phyloP scores from a whole-genome alignment of 495 filamentous ascomycete genomes.

The Tuber umbilicatum region DNA sequence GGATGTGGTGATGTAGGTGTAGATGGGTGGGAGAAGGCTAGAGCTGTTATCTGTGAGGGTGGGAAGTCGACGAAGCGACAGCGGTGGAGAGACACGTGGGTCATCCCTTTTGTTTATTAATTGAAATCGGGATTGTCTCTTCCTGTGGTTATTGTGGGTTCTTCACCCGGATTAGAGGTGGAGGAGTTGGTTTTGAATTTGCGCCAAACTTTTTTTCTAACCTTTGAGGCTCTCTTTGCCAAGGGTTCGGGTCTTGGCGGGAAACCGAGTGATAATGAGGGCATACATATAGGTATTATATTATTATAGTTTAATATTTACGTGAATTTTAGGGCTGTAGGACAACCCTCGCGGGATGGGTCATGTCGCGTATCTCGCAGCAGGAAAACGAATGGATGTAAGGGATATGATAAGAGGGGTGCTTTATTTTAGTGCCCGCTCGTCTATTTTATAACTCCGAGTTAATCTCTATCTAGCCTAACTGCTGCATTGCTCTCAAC shows the following conservation, averaged over 20 bases:
- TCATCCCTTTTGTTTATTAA: conserved; percentile 21
- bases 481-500: conserved; percentile 78
- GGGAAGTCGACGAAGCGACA: conserved; percentile 96
- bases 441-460: neutral
- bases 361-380: neutral
- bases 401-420: neutral
- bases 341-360: neutral
- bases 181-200: neutral
- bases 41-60: conserved; percentile 82
- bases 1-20: conserved; percentile 50
- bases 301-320: neutral
- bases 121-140: neutral
- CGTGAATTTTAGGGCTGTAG: neutral
- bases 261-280: neutral
- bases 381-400: neutral
- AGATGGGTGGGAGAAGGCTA: conserved; percentile 82
- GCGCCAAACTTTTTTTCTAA: neutral
- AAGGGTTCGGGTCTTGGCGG: neutral
- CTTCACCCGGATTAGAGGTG: neutral
- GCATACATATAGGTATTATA: neutral
- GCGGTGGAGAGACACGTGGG: conserved; percentile 80
- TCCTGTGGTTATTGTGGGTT: neutral
- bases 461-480: conserved; percentile 65
- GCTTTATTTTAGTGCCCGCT: neutral
- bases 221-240: neutral